These are phyloP conservation scores for Nepenthes alata DNA, from an alignment of 179 eudicot genomes.

Conservation along the genomic window DNA sequence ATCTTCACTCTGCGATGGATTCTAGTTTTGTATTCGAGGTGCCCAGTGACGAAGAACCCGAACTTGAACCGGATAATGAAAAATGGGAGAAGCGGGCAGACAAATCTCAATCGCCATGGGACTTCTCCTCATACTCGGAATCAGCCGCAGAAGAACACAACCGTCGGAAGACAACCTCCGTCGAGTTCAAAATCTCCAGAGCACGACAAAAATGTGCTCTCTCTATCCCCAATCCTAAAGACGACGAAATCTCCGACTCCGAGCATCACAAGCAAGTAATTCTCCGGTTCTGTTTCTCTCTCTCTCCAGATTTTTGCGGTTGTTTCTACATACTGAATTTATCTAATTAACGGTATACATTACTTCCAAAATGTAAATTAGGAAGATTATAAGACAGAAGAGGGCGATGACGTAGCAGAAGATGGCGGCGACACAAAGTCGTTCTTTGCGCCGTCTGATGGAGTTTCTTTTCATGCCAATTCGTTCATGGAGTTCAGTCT, in stretches of 20 bases:
- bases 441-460: constrained; percentile 55
- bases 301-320: not conserved
- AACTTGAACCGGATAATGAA: constrained; percentile 16
- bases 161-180: constrained; percentile 70
- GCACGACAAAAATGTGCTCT: constrained; percentile 24
- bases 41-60: constrained; percentile 66
- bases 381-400: constrained; percentile 65
- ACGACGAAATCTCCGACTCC: constrained; percentile 27
- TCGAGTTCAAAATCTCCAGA: constrained; percentile 58
- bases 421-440: constrained; percentile 26
- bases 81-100: constrained; percentile 8
- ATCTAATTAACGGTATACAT: not conserved
- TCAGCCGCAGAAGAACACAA: constrained; percentile 76
- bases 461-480: constrained; percentile 58
- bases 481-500: constrained; percentile 82
- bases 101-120: constrained; percentile 60
- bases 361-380: constrained; percentile 6
- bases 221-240: constrained; percentile 7
- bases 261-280: constrained; percentile 41
- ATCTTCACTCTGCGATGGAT: constrained; percentile 10
- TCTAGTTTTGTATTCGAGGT: constrained; percentile 39
- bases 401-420: constrained; percentile 41
- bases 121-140: constrained; percentile 64
- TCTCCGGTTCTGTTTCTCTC: not conserved
- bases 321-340: not conserved